Evolutionary conservation across 148 eudicot genomes (phyloP).

Genomic region (Oxyria digyna): DNA sequence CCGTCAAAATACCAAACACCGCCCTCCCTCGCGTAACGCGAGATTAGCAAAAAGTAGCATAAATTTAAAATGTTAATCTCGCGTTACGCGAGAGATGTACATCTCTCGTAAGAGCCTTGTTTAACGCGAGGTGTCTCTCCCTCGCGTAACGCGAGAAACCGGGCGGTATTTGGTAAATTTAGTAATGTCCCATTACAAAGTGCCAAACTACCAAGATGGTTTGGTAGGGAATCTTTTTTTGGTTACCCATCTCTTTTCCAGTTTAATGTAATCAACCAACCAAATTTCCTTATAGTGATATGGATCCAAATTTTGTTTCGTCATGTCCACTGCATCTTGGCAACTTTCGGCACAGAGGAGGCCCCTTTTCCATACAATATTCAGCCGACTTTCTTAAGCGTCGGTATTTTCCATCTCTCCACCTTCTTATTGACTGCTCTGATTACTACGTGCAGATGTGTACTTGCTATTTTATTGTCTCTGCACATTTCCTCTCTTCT

Average conservation of each 20-base stretch:
- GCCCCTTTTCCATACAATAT: neutral
- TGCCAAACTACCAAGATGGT: neutral
- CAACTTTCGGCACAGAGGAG: constrained; percentile 6
- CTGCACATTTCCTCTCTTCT: neutral
- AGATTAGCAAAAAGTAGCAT: no score
- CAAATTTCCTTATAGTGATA: neutral
- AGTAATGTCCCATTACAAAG: no score
- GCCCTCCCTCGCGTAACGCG: no score
- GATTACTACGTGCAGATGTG: constrained; percentile 14
- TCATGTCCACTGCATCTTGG: neutral
- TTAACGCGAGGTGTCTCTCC: no score
- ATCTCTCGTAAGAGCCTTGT: no score
- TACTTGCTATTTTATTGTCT: constrained; percentile 2
- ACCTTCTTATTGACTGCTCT: neutral
- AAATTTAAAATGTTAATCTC: no score
- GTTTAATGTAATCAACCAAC: neutral
- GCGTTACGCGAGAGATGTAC: no score
- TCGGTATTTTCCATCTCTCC: constrained; percentile 3
- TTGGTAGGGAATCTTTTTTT: neutral
- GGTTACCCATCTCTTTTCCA: neutral
- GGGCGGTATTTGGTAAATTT: no score
- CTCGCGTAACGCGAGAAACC: no score
- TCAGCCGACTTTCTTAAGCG: constrained; percentile 5
- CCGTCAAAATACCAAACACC: no score
- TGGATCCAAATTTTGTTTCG: neutral